phyloP scores from a whole-genome alignment of 768 basidiomycete genomes.

The Leccinum sublutescens region DNA sequence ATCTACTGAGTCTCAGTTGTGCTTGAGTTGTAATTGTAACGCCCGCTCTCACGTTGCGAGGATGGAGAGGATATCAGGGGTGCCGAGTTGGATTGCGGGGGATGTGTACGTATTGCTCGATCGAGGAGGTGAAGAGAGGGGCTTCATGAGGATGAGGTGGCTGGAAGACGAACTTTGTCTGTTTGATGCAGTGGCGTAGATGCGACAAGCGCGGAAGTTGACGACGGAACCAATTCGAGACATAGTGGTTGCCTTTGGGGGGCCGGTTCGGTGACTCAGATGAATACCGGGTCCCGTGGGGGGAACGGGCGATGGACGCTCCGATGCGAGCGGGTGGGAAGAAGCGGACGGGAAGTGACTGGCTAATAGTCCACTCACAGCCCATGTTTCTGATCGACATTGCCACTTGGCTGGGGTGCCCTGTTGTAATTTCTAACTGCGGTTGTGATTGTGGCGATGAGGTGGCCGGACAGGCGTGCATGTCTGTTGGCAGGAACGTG shows the following conservation, averaged over 20 bases:
- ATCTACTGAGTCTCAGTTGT: constrained; percentile 3
- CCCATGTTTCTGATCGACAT: neutral
- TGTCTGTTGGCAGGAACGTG: neutral
- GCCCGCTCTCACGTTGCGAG: constrained; percentile 22
- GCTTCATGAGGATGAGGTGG: neutral
- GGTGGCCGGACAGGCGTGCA: neutral
- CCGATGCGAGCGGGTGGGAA: constrained; percentile 19
- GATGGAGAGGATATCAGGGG: constrained; percentile 6
- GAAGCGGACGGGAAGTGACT: neutral
- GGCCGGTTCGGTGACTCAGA: constrained; percentile 9
- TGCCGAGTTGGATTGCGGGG: constrained; percentile 1
- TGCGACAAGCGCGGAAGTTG: constrained; percentile 35
- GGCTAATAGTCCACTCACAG: neutral
- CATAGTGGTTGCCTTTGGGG: constrained; percentile 21
- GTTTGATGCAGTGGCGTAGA: constrained; percentile 32
- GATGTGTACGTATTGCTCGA: neutral
- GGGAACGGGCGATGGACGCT: neutral
- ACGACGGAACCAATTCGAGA: constrained; percentile 21
- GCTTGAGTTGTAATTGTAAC: constrained; percentile 18
- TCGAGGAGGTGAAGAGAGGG: neutral
- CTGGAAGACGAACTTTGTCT: constrained; percentile 22
- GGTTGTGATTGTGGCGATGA: constrained; percentile 9
- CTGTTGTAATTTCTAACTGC: neutral
- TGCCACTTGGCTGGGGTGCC: neutral
- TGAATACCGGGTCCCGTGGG: constrained; percentile 8